phyloP scores from a whole-genome alignment of 2,329 filamentous ascomycete species.

The Alternaria longipes region DNA sequence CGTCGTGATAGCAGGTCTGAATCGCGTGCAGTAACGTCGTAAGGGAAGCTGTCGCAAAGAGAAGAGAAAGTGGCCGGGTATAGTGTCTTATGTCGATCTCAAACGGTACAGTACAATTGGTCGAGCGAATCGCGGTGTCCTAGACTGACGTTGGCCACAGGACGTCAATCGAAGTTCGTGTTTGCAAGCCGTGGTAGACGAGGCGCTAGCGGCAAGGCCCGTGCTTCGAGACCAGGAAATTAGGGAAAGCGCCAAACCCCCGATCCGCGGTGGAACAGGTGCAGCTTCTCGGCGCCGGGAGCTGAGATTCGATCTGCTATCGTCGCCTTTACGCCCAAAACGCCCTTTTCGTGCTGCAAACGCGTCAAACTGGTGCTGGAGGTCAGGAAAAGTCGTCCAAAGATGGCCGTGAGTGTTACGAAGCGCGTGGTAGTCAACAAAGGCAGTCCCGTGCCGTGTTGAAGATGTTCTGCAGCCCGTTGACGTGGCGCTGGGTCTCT shows the following conservation, averaged over 20 bases:
- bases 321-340: slow-evolving; percentile 24
- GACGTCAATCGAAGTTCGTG: slow-evolving; percentile 22
- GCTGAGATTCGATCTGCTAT: slow-evolving; percentile 43
- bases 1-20: slow-evolving; percentile 2
- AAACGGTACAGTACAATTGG: neutral
- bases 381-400: neutral
- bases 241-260: slow-evolving; percentile 30
- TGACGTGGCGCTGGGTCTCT: slow-evolving; percentile 47
- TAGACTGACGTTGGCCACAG: slow-evolving; percentile 20
- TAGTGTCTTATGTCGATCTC: neutral
- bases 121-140: slow-evolving; percentile 6
- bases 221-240: slow-evolving; percentile 25
- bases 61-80: neutral
- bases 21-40: neutral
- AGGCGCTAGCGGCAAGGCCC: slow-evolving; percentile 26
- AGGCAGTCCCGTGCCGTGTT: slow-evolving; percentile 13
- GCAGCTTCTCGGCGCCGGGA: slow-evolving; percentile 40
- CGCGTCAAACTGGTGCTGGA: slow-evolving; percentile 20
- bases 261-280: slow-evolving; percentile 38
- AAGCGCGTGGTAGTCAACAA: slow-evolving; percentile 13
- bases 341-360: slow-evolving; percentile 18
- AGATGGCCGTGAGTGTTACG: slow-evolving; percentile 6
- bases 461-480: slow-evolving; percentile 31
- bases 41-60: neutral
- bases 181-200: slow-evolving; percentile 23